Percentiles rank a stretch among this genome's conserved stretches.
phyloP scores from a whole-genome alignment of 768 basidiomycete genomes.

The Hericium coralloides region DNA sequence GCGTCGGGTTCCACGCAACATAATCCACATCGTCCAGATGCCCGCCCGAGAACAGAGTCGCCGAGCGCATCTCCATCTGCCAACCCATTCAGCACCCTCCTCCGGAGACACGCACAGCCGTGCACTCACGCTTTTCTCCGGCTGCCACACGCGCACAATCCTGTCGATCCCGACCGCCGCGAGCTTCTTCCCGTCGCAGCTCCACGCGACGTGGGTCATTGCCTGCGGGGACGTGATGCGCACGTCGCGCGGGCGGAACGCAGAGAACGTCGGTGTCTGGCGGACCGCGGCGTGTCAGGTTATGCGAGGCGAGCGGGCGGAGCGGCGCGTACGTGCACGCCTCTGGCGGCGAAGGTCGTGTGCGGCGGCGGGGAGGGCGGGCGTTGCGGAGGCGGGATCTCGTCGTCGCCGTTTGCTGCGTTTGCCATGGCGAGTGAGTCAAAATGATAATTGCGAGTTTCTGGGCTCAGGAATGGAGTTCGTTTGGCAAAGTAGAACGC shows the following conservation, averaged over 20 bases:
- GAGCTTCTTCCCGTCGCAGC: conserved; percentile 72
- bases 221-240: conserved; percentile 52
- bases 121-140: conserved; percentile 62
- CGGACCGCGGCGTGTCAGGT: neutral
- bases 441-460: neutral
- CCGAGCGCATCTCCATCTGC: conserved; percentile 65
- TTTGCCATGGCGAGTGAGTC: neutral
- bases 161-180: conserved; percentile 81
- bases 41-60: conserved; percentile 56
- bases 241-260: conserved; percentile 71
- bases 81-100: neutral
- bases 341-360: conserved; percentile 49
- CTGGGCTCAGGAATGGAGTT: neutral
- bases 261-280: conserved; percentile 71
- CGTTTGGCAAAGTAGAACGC: neutral
- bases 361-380: conserved; percentile 4
- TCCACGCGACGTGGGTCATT: conserved; percentile 79
- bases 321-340: conserved; percentile 55
- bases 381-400: conserved; percentile 2
- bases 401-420: neutral
- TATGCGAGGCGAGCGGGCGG: neutral
- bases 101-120: neutral
- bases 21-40: conserved; percentile 78
- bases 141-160: conserved; percentile 64
- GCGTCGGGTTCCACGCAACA: conserved; percentile 78